Percentiles rank a stretch among this genome's conserved stretches.
These are phyloP conservation scores for Yarrowia bubula DNA, from an alignment of 805 yeast species.

Conservation along the genomic window DNA sequence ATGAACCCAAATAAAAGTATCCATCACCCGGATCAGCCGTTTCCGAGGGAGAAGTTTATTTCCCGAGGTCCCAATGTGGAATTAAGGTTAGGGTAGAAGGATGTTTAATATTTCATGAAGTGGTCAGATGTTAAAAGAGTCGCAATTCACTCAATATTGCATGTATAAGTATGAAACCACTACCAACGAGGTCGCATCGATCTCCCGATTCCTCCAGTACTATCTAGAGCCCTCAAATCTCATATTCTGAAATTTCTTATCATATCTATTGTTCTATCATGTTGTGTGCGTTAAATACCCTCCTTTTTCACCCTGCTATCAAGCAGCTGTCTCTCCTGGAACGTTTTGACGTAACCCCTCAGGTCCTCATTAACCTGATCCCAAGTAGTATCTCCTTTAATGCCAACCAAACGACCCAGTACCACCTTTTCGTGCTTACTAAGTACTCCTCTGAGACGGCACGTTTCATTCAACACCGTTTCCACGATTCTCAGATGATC, in stretches of 20 bases:
- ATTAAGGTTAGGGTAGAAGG: too few species aligned
- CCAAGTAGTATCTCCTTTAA: neutral
- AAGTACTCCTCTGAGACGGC: neutral
- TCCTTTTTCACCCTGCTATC: slow-evolving; percentile 13
- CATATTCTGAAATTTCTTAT: too few species aligned
- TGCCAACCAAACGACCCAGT: neutral
- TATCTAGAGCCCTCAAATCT: too few species aligned
- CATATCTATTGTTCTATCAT: too few species aligned
- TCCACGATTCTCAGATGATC: neutral
- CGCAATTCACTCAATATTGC: too few species aligned
- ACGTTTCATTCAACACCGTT: neutral
- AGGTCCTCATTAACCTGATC: slow-evolving; percentile 5
- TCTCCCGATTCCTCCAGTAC: too few species aligned
- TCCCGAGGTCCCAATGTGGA: too few species aligned
- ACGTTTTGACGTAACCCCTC: neutral
- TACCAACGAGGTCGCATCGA: too few species aligned
- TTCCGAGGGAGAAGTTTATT: neutral
- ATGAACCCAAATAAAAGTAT: too few species aligned
- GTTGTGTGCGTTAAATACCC: neutral
- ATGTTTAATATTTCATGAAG: too few species aligned
- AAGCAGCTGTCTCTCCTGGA: slow-evolving; percentile 1
- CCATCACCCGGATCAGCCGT: neutral
- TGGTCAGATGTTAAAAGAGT: too few species aligned
- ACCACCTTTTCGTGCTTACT: slow-evolving; percentile 11
- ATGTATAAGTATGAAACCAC: too few species aligned